These are phyloP conservation scores for Annulohypoxylon maeteangense DNA, from an alignment of 495 filamentous ascomycete genomes.

Conservation along the genomic window DNA sequence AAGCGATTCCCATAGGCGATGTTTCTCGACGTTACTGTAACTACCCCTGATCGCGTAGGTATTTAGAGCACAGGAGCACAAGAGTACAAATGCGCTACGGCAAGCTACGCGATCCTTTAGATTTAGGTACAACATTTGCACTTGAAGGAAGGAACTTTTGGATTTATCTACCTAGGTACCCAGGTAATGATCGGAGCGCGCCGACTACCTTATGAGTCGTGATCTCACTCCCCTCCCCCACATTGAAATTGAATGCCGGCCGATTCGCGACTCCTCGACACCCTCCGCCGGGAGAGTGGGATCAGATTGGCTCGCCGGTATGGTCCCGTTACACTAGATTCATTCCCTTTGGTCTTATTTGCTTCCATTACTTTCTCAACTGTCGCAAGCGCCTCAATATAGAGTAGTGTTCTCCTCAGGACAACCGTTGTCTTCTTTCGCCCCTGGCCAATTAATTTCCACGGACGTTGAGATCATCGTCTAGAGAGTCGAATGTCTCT, in stretches of 20 bases:
- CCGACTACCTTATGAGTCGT: constrained; percentile 25
- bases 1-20: background rate
- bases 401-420: constrained; percentile 12
- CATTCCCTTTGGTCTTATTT: constrained; percentile 20
- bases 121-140: background rate
- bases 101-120: background rate
- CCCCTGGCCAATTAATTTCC: constrained; percentile 16
- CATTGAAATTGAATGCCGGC: constrained; percentile 26
- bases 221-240: constrained; percentile 18
- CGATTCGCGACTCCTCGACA: constrained; percentile 28
- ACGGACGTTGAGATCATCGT: constrained; percentile 23
- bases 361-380: constrained; percentile 9
- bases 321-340: constrained; percentile 27
- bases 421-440: background rate
- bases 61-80: background rate
- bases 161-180: background rate
- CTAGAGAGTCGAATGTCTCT: constrained; percentile 57
- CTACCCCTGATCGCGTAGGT: background rate
- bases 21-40: constrained; percentile 5
- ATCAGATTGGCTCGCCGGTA: constrained; percentile 32
- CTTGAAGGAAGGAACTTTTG: constrained; percentile 5
- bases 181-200: constrained; percentile 17
- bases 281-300: constrained; percentile 19
- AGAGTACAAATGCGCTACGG: background rate
- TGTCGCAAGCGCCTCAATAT: constrained; percentile 21